phyloP scores from a whole-genome alignment of 495 filamentous ascomycete species.

The Cercophora samala region DNA sequence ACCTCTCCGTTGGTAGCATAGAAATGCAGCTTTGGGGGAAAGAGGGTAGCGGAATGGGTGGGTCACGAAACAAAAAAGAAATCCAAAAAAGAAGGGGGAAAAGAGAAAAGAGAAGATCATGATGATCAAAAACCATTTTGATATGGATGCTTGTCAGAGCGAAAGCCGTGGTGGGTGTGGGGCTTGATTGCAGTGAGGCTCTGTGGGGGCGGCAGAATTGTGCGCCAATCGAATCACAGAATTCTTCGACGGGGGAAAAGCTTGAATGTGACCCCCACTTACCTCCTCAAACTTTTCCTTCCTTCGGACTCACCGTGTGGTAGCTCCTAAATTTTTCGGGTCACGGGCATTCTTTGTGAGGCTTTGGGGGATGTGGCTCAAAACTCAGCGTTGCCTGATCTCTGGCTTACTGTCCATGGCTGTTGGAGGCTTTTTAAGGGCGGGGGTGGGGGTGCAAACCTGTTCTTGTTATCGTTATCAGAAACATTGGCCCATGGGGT shows the following conservation, averaged over 20 bases:
- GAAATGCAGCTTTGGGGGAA: constrained; percentile 99
- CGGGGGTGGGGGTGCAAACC: too few relatives aligned
- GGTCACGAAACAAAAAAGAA: constrained; percentile 56
- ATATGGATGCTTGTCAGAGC: too few relatives aligned
- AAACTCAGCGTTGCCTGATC: too few relatives aligned
- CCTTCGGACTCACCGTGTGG: too few relatives aligned
- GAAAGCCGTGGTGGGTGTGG: not conserved
- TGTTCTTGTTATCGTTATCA: not conserved
- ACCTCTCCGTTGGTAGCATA: constrained; percentile 90
- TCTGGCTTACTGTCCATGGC: not conserved
- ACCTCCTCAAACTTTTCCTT: not conserved
- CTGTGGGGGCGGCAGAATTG: constrained; percentile 6
- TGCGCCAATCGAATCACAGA: not conserved
- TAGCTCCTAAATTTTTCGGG: too few relatives aligned
- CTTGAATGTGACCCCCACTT: not conserved
- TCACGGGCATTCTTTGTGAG: too few relatives aligned
- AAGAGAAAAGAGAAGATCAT: not conserved
- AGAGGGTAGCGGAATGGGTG: constrained; percentile 82
- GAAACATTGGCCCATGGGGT: not conserved
- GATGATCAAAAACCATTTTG: too few relatives aligned
- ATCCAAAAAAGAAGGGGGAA: constrained; percentile 24
- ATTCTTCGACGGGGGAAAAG: not conserved
- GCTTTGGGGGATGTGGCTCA: too few relatives aligned
- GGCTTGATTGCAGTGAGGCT: constrained; percentile 16
- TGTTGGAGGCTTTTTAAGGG: not conserved